Evolutionary conservation across 2,329 filamentous ascomycete genomes (phyloP).

Genomic region (Fusarium hostae): DNA sequence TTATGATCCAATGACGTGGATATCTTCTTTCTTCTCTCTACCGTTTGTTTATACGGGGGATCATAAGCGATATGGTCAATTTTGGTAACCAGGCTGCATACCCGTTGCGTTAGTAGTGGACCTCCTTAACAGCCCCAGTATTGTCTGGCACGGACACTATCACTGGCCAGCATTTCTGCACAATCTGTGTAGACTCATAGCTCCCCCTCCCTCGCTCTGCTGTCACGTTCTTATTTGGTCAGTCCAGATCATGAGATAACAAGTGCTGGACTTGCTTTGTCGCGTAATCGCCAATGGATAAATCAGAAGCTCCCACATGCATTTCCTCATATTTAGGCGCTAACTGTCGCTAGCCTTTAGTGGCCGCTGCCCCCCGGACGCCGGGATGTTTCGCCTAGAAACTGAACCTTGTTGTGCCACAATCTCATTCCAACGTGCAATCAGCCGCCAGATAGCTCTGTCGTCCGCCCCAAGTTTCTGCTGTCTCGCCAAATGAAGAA

Average conservation of each 20-base stretch:
- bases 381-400: slow-evolving; percentile 22
- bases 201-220: slow-evolving; percentile 24
- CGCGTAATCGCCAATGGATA: slow-evolving; percentile 12
- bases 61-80: background rate
- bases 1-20: background rate
- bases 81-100: slow-evolving; percentile 6
- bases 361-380: slow-evolving; percentile 29
- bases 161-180: slow-evolving; percentile 21
- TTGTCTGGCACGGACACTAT: slow-evolving; percentile 14
- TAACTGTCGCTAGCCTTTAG: slow-evolving; percentile 34
- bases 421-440: slow-evolving; percentile 6
- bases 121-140: slow-evolving; percentile 16
- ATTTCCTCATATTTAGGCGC: slow-evolving; percentile 19
- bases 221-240: slow-evolving; percentile 30
- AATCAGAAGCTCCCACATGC: slow-evolving; percentile 25
- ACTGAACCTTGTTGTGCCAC: slow-evolving; percentile 22
- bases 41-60: background rate
- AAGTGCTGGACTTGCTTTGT: slow-evolving; percentile 1
- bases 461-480: background rate
- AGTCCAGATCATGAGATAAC: slow-evolving; percentile 7
- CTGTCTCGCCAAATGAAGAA: slow-evolving; percentile 11
- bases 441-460: slow-evolving; percentile 18
- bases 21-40: background rate
- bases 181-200: slow-evolving; percentile 1
- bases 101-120: slow-evolving; percentile 10